Evolutionary conservation across 1,139 yeast species (phyloP).

Genomic region (Protomyces pachydermus): DNA sequence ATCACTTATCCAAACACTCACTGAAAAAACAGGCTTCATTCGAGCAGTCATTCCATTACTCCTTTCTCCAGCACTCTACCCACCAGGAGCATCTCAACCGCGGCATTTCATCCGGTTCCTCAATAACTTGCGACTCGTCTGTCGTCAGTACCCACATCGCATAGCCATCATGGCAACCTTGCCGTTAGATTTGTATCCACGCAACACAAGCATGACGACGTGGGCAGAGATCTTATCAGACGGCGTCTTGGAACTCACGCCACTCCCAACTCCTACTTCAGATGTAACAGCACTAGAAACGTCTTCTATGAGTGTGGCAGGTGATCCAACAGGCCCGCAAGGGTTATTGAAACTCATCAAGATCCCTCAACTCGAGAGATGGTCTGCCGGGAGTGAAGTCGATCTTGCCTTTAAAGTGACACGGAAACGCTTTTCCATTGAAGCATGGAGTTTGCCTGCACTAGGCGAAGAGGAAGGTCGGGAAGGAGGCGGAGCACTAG

Average conservation of each 20-base stretch:
- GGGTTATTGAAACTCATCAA: slow-evolving; percentile 30
- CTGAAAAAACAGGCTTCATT: slow-evolving; percentile 41
- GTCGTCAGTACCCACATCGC: slow-evolving; percentile 48
- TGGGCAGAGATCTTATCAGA: slow-evolving; percentile 62
- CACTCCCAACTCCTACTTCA: slow-evolving; percentile 52
- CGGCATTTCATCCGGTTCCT: slow-evolving; percentile 56
- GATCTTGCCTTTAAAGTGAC: slow-evolving; percentile 28
- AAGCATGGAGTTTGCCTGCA: slow-evolving; percentile 27
- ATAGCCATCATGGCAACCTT: slow-evolving; percentile 54
- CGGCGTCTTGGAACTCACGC: slow-evolving; percentile 68
- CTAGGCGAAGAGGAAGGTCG: slow-evolving; percentile 25
- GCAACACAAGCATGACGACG: slow-evolving; percentile 48
- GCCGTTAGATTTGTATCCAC: slow-evolving; percentile 61
- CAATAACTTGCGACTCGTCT: slow-evolving; percentile 54
- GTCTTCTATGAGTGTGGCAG: slow-evolving; percentile 59
- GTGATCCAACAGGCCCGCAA: slow-evolving; percentile 23
- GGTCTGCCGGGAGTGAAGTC: slow-evolving; percentile 8
- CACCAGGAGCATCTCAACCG: slow-evolving; percentile 51
- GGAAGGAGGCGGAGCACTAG: slow-evolving; percentile 19
- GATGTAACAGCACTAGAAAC: slow-evolving; percentile 66
- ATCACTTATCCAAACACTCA: slow-evolving; percentile 23
- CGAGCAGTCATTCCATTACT: slow-evolving; percentile 71
- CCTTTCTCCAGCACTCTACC: slow-evolving; percentile 71
- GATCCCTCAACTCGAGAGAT: slow-evolving; percentile 22
- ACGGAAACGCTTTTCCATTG: slow-evolving; percentile 26